Evolutionary conservation across 441 rosid genomes (phyloP).

Genomic region (Isatis lusitanica): DNA sequence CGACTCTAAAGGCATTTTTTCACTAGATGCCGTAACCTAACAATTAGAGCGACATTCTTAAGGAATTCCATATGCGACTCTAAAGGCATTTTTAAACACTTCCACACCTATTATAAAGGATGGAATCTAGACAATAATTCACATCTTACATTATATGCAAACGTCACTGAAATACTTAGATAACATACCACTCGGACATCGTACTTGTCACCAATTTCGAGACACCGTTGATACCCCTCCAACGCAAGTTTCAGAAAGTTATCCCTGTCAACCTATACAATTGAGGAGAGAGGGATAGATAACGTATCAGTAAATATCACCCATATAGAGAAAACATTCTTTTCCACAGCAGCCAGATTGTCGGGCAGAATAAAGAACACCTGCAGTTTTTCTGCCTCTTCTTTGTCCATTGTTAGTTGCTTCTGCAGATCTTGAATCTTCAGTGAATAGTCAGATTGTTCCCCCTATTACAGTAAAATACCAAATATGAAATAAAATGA

Average conservation of each 20-base stretch:
- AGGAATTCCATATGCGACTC: not conserved
- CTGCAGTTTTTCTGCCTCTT: conserved; percentile 87
- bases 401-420: conserved; percentile 89
- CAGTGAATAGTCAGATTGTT: conserved; percentile 66
- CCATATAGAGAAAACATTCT: not conserved
- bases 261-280: conserved; percentile 83
- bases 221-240: conserved; percentile 90
- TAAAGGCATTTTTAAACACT: conserved; percentile 10
- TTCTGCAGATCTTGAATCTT: conserved; percentile 91
- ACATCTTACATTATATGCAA: conserved; percentile 6
- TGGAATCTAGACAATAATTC: not conserved
- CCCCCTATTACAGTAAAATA: conserved; percentile 54
- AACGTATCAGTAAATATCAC: conserved; percentile 21
- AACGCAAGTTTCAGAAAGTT: conserved; percentile 85
- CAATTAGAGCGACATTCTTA: not conserved
- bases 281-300: conserved; percentile 19
- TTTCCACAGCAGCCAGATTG: conserved; percentile 20
- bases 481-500: conserved; percentile 13
- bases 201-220: conserved; percentile 90
- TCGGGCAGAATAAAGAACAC: conserved; percentile 39
- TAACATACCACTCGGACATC: conserved; percentile 92
- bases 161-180: conserved; percentile 17
- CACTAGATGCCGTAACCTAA: conserved; percentile 13
- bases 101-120: not conserved
- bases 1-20: conserved; percentile 4